Conservation (phyloP, 371 early-diverging fungal species). For the Mucor irregularis region DNA sequence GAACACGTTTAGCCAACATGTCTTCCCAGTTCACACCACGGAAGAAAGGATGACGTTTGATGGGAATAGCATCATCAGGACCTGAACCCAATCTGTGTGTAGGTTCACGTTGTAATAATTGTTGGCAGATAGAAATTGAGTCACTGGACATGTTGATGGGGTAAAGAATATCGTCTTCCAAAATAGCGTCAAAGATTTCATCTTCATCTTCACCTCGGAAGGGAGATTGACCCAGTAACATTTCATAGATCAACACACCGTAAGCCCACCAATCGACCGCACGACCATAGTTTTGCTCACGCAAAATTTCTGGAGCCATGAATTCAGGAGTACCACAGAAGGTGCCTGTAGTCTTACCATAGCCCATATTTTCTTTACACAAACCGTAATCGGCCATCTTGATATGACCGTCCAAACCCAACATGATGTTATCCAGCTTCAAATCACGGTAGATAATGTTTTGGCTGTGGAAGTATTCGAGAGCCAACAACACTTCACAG, state of each 20-base stretch:
- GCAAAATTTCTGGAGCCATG: constrained; percentile 99
- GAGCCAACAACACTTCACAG: constrained; percentile 92
- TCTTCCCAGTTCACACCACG: constrained; percentile 92
- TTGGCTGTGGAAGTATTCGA: constrained; percentile 94
- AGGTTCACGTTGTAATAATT: constrained; percentile 91
- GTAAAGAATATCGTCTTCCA: constrained; percentile 89
- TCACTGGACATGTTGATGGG: constrained; percentile 89
- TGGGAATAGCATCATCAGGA: constrained; percentile 79
- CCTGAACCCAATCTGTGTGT: constrained; percentile 83
- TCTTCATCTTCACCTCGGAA: constrained; percentile 95
- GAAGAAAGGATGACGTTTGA: constrained; percentile 95
- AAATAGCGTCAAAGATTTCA: constrained; percentile 93
- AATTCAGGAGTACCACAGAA: constrained; percentile 99
- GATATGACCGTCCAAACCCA: constrained; percentile 92
- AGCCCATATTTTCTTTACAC: constrained; percentile 93
- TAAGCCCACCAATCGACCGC: constrained; percentile 99
- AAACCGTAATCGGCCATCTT: constrained; percentile 99
- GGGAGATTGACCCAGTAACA: constrained; percentile 91
- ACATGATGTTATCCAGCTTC: constrained; percentile 97
- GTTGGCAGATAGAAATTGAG: constrained; percentile 84
- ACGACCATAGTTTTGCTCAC: constrained; percentile 89
- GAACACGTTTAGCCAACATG: constrained; percentile 75
- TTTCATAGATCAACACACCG: constrained; percentile 98
- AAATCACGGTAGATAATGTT: constrained; percentile 97
- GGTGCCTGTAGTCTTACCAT: constrained; percentile 81